Base-by-base conservation (phyloP, 768 basidiomycete species). In the Hortiboletus campestris region DNA sequence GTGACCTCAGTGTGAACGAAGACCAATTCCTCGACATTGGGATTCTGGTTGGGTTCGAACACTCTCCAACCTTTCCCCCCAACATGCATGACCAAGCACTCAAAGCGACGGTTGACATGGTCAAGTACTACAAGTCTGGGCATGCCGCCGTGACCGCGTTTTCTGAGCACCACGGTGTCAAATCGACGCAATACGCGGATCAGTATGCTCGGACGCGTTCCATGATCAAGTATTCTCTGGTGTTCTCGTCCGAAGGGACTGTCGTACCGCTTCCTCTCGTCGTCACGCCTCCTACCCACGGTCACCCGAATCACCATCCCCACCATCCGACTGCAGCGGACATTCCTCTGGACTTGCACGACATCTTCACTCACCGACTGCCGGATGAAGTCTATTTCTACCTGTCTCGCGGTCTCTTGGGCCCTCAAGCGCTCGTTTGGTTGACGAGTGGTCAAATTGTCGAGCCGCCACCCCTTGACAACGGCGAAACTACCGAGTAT, bases 381-480 rank as follows among this genome's bases (percentile, higher is more conserved):
- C 96, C 96, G 1, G 97, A 98, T 70, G 94, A 98, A 69, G 81
- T 98, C 55, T 98, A 95, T 76, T 98, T 88, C 72, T 97, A 98
- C 71, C 82, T 98, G 60, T 97, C 94, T 38, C 87, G 94, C 17
- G 96, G 97, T 6, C 81, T 98, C 14, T 70, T 98, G 49, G 85
- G 86, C 10, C 92, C 96, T 0, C 91, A 93, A 63, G 86, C 93
- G 11, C 81, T 98, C 22, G 89, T 94, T n/a, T 97, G 96, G 91
- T 83, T 99, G 55, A 94, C 92, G 16, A 85, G 81, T 25, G 94
- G 94, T 16, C 85, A 87, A 69, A 83, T 96, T 57, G 76, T 88
- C 46, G 91, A 98, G 67, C 85, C 85, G 53, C 86, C 89, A 4
- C 96, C 97, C 35, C 78, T 98, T 47, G 93, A 95, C 68, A 95